Evolutionary conservation across 768 basidiomycete species (phyloP).

Genomic region (Russula earlei): DNA sequence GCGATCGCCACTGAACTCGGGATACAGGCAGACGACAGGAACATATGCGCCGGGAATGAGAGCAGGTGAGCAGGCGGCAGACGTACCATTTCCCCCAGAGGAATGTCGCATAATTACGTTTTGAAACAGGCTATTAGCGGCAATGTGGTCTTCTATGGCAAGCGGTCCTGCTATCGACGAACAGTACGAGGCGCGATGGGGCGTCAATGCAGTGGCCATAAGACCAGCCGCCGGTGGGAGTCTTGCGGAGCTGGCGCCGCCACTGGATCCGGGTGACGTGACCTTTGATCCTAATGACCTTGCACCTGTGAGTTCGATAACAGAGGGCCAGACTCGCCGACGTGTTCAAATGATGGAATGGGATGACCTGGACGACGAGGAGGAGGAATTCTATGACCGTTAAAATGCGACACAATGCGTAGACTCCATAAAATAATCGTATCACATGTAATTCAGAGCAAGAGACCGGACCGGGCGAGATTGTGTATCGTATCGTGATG

Average conservation of each 20-base stretch:
- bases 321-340: background rate
- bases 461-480: background rate
- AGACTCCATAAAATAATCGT: too few species aligned
- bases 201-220: background rate
- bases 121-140: constrained; percentile 13
- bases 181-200: constrained; percentile 8
- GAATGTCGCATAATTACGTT: background rate
- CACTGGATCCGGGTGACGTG: background rate
- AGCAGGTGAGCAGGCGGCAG: constrained; percentile 8
- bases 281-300: constrained; percentile 18
- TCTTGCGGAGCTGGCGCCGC: background rate
- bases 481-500: background rate
- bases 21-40: background rate
- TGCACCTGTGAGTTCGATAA: background rate
- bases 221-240: background rate
- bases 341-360: background rate
- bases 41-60: constrained; percentile 20
- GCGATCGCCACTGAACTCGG: constrained; percentile 12
- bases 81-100: background rate
- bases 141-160: constrained; percentile 18
- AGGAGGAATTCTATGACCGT: constrained; percentile 7
- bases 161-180: constrained; percentile 16
- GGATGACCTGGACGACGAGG: constrained; percentile 13
- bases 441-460: background rate
- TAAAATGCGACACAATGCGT: too few species aligned